Conservation (phyloP, 345 rosid genomes). For the Sonneratia alba region DNA sequence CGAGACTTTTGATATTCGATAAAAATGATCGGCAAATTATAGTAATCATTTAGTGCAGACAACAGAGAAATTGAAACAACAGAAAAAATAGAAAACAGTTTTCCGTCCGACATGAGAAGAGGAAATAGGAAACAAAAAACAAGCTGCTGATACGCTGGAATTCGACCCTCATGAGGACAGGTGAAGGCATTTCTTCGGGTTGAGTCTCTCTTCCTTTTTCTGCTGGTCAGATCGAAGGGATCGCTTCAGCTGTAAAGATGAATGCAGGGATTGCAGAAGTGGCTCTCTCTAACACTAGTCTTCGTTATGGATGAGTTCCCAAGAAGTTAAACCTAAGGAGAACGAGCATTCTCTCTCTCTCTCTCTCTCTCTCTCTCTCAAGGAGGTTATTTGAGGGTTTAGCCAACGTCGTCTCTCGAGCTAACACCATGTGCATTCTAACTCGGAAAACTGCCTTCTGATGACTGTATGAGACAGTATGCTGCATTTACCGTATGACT, state of each 20-base stretch:
- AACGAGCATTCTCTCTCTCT: slow-evolving; percentile 16
- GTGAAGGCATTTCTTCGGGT: slow-evolving; percentile 80
- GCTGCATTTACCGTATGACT: too few relatives aligned
- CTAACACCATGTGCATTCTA: background rate
- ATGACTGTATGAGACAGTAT: background rate
- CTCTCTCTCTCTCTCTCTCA: slow-evolving; percentile 31
- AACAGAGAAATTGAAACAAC: too few relatives aligned
- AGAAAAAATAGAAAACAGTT: background rate
- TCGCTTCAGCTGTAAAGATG: slow-evolving; percentile 61
- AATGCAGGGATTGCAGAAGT: slow-evolving; percentile 43
- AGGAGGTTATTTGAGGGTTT: slow-evolving; percentile 31
- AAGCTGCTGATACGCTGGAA: background rate
- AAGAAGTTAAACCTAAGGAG: slow-evolving; percentile 63
- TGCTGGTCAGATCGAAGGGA: slow-evolving; percentile 82
- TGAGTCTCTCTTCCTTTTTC: slow-evolving; percentile 71
- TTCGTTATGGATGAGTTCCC: slow-evolving; percentile 84
- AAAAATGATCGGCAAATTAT: too few relatives aligned
- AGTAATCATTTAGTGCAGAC: too few relatives aligned
- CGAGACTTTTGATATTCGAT: too few relatives aligned
- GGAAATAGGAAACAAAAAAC: background rate
- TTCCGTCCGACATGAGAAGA: background rate
- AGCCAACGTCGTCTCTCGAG: background rate
- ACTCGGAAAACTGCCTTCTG: too few relatives aligned
- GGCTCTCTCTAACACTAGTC: slow-evolving; percentile 46
- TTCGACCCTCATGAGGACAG: slow-evolving; percentile 21